phyloP scores from a whole-genome alignment of 2,329 filamentous ascomycete genomes.

The Cercospora brassicicola region DNA sequence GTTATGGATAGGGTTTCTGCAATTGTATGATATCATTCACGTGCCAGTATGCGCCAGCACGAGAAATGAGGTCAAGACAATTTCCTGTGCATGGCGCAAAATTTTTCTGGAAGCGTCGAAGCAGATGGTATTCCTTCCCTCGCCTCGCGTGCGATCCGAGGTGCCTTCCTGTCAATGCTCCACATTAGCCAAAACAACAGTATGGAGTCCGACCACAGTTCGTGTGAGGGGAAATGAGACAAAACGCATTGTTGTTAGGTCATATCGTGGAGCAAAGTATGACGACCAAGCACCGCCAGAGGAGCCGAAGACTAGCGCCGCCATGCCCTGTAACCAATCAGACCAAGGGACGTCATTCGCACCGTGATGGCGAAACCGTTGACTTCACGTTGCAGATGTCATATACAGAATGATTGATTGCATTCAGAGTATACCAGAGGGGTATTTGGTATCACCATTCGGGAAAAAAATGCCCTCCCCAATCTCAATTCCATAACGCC shows the following conservation, averaged over 20 bases:
- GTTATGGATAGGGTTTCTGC: neutral
- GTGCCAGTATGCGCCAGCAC: neutral
- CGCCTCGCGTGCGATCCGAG: neutral
- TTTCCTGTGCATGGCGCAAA: neutral
- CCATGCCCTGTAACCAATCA: neutral
- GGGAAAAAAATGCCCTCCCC: neutral
- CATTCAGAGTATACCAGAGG: neutral
- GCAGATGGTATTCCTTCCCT: neutral
- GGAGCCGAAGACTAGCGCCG: neutral
- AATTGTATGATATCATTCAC: neutral
- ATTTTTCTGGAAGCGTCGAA: neutral
- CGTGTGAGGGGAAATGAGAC: neutral
- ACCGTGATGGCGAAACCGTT: neutral
- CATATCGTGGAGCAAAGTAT: neutral
- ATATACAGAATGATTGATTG: neutral
- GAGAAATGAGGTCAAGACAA: neutral
- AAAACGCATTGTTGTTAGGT: neutral
- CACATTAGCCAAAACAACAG: neutral
- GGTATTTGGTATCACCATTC: neutral
- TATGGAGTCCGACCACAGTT: neutral
- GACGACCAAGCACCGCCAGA: neutral
- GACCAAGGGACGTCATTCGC: neutral
- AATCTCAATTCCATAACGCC: neutral
- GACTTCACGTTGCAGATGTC: neutral
- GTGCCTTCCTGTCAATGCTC: neutral